Base-by-base conservation (phyloP, 2,329 filamentous ascomycete genomes). In the Thelonectria olida region DNA sequence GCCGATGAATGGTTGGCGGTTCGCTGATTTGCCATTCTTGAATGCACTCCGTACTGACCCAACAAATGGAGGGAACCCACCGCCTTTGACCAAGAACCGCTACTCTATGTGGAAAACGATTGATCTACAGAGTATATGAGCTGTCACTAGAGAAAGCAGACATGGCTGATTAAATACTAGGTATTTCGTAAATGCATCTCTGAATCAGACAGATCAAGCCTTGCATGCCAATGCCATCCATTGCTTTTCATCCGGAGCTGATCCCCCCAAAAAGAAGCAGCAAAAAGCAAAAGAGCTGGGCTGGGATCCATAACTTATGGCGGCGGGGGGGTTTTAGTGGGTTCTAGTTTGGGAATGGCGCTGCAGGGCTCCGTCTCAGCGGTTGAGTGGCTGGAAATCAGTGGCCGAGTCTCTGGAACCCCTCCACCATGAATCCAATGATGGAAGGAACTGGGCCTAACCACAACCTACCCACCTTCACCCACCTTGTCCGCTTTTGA, bases 11-110 rank as follows among this genome's bases (percentile, higher is more conserved):
- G 13, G 41, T 28, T 44, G 34, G 17, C 19, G 27, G 34, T 49
- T 48, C 27, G 56, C 58, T 52, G 58, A 61, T 61, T 55, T 55
- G 51, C 44, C 34, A 38, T n/a, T n/a, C n/a, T n/a, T n/a, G n/a
- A n/a, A n/a, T n/a, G n/a, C n/a, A n/a, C n/a, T n/a, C n/a, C n/a
- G n/a, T n/a, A n/a, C n/a, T n/a, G n/a, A n/a, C n/a, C n/a, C n/a
- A n/a, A n/a, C n/a, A n/a, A n/a, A n/a, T n/a, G n/a, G n/a, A n/a
- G n/a, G n/a, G n/a, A n/a, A n/a, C n/a, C n/a, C n/a, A n/a, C n/a
- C n/a, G n/a, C n/a, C n/a, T n/a, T n/a, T n/a, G n/a, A n/a, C n/a
- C n/a, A n/a, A n/a, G n/a, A n/a, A n/a, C n/a, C n/a, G n/a, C 5
- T 34, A 34, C 13, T 34, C 15, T 34, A 10, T 34, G 31, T 15